phyloP scores from a whole-genome alignment of 2,329 filamentous ascomycete species.

The Parascedosporium putredinis region DNA sequence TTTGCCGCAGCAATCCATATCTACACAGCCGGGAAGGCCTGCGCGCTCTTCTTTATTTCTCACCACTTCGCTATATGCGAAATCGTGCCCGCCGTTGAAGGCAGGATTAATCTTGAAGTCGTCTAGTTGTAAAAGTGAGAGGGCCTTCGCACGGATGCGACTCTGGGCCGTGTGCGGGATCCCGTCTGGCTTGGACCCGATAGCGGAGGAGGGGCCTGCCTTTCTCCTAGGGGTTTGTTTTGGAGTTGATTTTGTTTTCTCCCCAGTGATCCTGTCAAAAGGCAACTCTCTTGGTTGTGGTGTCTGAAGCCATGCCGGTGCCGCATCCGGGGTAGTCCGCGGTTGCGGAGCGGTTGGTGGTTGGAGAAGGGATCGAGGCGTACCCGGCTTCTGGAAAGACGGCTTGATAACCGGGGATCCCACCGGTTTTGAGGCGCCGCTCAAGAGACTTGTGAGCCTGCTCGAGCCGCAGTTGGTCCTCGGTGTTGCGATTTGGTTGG shows the following conservation, averaged over 20 bases:
- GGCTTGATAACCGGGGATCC: conserved; percentile 14
- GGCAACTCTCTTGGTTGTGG: conserved; percentile 6
- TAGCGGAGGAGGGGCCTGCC: neutral
- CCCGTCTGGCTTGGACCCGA: neutral
- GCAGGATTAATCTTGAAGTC: conserved; percentile 78
- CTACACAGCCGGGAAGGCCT: conserved; percentile 63
- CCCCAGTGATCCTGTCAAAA: conserved; percentile 1
- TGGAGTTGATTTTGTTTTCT: neutral
- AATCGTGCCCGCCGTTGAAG: conserved; percentile 59
- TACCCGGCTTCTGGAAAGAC: neutral
- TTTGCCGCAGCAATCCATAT: conserved; percentile 65
- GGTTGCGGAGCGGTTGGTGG: neutral
- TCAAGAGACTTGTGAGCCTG: conserved; percentile 24
- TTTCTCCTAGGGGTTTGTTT: neutral
- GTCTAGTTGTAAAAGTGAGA: conserved; percentile 47
- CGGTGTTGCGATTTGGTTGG: neutral
- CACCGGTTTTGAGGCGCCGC: conserved; percentile 17
- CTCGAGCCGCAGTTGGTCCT: conserved; percentile 13
- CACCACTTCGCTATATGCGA: conserved; percentile 65
- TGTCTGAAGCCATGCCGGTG: neutral
- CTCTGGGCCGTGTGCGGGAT: neutral
- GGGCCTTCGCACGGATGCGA: conserved; percentile 45
- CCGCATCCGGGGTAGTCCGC: neutral
- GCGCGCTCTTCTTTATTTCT: conserved; percentile 59
- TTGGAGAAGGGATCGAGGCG: neutral